Conservation (phyloP, 2,329 filamentous ascomycete species). For the Ilyonectria robusta region DNA sequence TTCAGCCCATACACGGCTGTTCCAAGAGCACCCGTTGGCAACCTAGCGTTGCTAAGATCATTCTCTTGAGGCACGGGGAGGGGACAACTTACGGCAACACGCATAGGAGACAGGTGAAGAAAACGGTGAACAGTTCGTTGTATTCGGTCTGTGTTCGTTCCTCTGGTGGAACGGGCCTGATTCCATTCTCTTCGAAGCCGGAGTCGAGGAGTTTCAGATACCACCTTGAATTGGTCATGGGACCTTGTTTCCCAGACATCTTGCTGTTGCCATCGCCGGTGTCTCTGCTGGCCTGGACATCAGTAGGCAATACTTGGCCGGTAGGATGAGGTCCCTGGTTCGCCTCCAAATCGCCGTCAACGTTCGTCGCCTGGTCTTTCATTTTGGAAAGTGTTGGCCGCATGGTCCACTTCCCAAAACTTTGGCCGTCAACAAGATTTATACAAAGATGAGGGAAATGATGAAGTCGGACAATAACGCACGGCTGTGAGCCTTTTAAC, state of each 20-base stretch:
- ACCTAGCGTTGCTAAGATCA: conserved; percentile 49
- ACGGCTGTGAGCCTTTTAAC: conserved; percentile 11
- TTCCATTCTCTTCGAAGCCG: conserved; percentile 68
- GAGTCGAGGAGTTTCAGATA: conserved; percentile 59
- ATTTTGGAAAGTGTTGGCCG: background rate
- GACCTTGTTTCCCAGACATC: conserved; percentile 47
- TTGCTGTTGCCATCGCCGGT: conserved; percentile 46
- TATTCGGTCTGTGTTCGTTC: conserved; percentile 67
- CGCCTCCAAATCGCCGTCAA: conserved; percentile 33
- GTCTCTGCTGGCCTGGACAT: background rate
- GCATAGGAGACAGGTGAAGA: conserved; percentile 71
- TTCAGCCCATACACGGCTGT: conserved; percentile 67
- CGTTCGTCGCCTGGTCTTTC: conserved; percentile 7
- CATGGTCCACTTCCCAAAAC: background rate
- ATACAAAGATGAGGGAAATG: background rate
- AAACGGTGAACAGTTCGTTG: conserved; percentile 71
- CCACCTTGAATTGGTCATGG: conserved; percentile 54
- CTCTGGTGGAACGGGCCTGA: conserved; percentile 69
- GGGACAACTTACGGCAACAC: conserved; percentile 66
- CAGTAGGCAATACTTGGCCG: background rate
- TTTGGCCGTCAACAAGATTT: background rate
- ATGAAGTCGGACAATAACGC: conserved; percentile 7
- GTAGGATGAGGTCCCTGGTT: background rate
- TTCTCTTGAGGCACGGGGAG: background rate
- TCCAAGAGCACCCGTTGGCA: conserved; percentile 72